Evolutionary conservation across 1,284 basidiomycete species (phyloP).

Genomic region (Dichomitus squalens): DNA sequence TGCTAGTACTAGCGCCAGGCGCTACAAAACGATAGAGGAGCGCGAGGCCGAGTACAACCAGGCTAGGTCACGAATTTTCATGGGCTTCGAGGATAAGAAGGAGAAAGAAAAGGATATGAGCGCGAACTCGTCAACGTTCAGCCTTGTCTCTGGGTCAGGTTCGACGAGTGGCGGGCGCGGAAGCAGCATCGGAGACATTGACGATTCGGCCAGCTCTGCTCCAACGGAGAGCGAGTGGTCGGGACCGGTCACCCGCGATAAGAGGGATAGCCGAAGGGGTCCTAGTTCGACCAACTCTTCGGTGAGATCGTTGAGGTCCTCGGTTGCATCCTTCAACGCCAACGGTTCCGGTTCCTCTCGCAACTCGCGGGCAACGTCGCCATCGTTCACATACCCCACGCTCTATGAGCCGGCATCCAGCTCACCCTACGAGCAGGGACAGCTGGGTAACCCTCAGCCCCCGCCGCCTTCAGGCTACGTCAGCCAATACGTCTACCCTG

Average conservation of each 20-base stretch:
- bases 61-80: conserved; percentile 81
- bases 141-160: conserved; percentile 66
- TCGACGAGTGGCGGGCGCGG: conserved; percentile 59
- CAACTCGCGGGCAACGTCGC: conserved; percentile 71
- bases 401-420: conserved; percentile 63
- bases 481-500: conserved; percentile 35
- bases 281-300: conserved; percentile 52
- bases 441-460: conserved; percentile 34
- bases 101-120: conserved; percentile 75
- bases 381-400: conserved; percentile 70
- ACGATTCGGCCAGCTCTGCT: conserved; percentile 67
- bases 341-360: conserved; percentile 62
- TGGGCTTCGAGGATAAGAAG: conserved; percentile 75
- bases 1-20: conserved; percentile 59
- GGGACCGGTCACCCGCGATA: conserved; percentile 56
- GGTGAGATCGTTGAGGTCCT: conserved; percentile 56
- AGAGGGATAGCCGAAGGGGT: conserved; percentile 47
- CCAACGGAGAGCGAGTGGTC: conserved; percentile 83
- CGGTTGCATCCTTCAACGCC: conserved; percentile 49
- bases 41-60: conserved; percentile 83
- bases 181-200: conserved; percentile 60
- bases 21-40: conserved; percentile 75
- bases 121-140: conserved; percentile 73
- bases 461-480: conserved; percentile 38
- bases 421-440: conserved; percentile 52